Evolutionary conservation across 371 early-diverging fungal genomes (phyloP), one percentile per base, ranked within the genome.

Genomic region (Circinella minor): DNA sequence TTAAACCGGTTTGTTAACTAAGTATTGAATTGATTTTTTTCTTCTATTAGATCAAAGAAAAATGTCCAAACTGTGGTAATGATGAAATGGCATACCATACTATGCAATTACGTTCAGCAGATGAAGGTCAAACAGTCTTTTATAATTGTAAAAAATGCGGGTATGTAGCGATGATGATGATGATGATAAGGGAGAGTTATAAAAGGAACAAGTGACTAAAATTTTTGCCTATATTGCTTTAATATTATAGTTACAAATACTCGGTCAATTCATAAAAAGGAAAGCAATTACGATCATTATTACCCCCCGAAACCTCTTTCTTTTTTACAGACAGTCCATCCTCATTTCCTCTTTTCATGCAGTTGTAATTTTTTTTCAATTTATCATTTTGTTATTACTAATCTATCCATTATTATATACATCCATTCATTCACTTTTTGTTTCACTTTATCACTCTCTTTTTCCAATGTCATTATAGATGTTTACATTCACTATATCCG

Each of bases 41-140:
- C 20, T 49, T 62, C 43, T 43, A 70, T 38, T 68, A 94, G 90
- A 98, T 98, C 66, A 93, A 98, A 77, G 97, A 99, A 79, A 93
- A 92, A 71, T 99, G 99, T 83, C 97, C 98, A n/a, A 91, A 95
- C 73, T 97, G 97, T 83, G 94, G 90, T 47, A 86, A 91, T 39
- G 92, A 92, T 13, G 97, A 99, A 83, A 96, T 99, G 97, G 93
- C 91, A 61, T 99, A 97, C 83, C 95, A 98, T 80, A 99, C 99
- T 0, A 96, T 97, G 88, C 99, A 99, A 80, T 81, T 99, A 71
- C 93, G 99, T 69, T 96, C 97, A 61, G 99, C 99, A 18, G 99
- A 99, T 91, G 99, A 99, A 93, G 99, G 99, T 54, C 99, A 99
- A 84, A 99, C 99, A 2, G 94, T 99, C 15, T 99, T 99, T 80